phyloP scores from a whole-genome alignment of 139 green algal species.

The Chlorella ohadii region DNA sequence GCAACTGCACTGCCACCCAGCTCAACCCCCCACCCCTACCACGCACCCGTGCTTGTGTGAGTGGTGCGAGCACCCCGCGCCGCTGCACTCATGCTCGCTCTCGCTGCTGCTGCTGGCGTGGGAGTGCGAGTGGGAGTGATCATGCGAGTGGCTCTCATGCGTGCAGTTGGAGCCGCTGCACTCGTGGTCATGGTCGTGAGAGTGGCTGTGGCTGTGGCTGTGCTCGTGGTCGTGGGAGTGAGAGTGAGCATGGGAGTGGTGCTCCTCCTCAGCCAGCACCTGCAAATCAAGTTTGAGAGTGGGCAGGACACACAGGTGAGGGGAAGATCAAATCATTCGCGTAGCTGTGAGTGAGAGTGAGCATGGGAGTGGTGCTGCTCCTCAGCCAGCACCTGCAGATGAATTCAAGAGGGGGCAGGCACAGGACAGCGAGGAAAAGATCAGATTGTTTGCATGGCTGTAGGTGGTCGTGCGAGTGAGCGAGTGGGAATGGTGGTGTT shows the following conservation, averaged over 20 bases:
- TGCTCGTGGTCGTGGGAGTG: conserved; percentile 45
- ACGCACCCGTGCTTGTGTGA: background rate
- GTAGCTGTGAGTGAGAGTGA: no score
- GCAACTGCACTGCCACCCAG: no score
- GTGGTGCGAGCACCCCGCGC: conserved; percentile 29
- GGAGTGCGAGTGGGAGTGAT: conserved; percentile 51
- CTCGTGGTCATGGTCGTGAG: conserved; percentile 55
- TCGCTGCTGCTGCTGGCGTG: conserved; percentile 27
- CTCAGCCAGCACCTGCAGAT: background rate
- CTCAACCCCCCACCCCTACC: no score
- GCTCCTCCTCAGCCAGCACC: conserved; percentile 43
- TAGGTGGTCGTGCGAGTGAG: no score
- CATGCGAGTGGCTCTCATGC: conserved; percentile 48
- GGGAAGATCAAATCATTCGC: no score
- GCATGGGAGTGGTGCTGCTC: no score
- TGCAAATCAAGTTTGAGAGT: no score
- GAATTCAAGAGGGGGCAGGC: no score
- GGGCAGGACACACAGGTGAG: background rate
- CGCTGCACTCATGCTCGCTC: conserved; percentile 44
- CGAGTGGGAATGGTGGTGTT: background rate
- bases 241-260: background rate
- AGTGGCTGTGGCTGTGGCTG: conserved; percentile 53
- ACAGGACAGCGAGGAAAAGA: no score
- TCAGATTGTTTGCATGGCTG: no score
- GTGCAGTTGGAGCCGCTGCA: conserved; percentile 28